Base-by-base conservation (phyloP, 139 green algal species). In the Pseudopediastrum boryanum region DNA sequence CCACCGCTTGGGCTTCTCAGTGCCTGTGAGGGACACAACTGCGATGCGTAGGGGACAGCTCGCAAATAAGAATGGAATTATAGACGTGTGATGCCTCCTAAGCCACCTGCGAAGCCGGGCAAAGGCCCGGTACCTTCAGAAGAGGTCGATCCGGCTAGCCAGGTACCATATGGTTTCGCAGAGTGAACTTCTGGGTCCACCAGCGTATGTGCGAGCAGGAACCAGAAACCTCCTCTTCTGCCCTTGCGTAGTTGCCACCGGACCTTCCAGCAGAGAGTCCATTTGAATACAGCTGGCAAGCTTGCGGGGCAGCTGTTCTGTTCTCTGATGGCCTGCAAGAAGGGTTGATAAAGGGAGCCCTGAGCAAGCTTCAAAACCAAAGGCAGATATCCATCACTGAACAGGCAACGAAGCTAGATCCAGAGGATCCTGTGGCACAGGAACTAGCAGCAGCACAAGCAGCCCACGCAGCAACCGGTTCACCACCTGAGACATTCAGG, bases 361-460 rank as follows among this genome's bases (percentile, higher is more conserved):
- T 88, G 3, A 78, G 56, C 65, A 62, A 71, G 33, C 84, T 87
- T 38, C 80, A 79, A 21, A 51, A 82, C 2, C 56, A 82, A 10
- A 78, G 81, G 2, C 46, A 83, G 33, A 43, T 86, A 10, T 25
- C 52, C 3, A 38, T 87, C 0, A n/a, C 35, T 3, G 86, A 90
- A 48, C 64, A 85, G 0, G 58, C 72, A 16, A 62, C 73, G 27
- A 78, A 81, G 2, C 51, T 88, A 27, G 83, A 87, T 23, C 52
- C 71, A 0, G 38, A 50, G 8, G 67, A 71, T 8, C 52, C 77
- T 19, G 43, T 90, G 9, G 78, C 51, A 0, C 43, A 63, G 27
- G 83, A 86, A 23, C 59, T 84, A 5, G 65, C 77, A 10, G 56
- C 80, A 27, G 65, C 71, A 38, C 65, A 79, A 76, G 83, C 87